A percentile compares a stretch with the other conserved stretches of the same genome.
Evolutionary conservation across 768 basidiomycete species (phyloP).

Genomic region (Suillus alpinus): DNA sequence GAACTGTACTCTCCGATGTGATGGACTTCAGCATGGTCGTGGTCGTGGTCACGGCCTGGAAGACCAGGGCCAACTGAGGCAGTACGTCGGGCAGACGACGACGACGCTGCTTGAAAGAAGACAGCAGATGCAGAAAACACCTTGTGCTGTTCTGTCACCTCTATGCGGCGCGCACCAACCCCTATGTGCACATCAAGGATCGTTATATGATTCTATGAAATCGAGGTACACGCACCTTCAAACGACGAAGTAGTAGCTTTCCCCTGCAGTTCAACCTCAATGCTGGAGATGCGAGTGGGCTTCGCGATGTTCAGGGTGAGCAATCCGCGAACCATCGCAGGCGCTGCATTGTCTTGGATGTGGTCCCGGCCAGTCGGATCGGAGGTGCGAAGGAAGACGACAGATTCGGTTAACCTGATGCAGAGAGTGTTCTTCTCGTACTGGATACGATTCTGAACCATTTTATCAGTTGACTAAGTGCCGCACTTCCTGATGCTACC

Average conservation of each 20-base stretch:
- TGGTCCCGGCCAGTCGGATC: conserved; percentile 41
- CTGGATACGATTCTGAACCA: neutral
- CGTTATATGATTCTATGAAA: neutral
- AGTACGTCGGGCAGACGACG: conserved; percentile 24
- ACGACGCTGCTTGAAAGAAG: conserved; percentile 68
- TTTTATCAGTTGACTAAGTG: neutral
- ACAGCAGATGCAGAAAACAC: conserved; percentile 70
- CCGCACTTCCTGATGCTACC: neutral
- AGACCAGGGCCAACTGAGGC: conserved; percentile 24
- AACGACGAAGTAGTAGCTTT: conserved; percentile 71
- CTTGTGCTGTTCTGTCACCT: conserved; percentile 71
- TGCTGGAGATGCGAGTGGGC: conserved; percentile 81
- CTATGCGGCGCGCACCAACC: conserved; percentile 68
- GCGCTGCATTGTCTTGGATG: conserved; percentile 43
- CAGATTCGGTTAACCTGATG: conserved; percentile 70
- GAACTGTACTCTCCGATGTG: neutral
- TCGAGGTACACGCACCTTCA: conserved; percentile 65
- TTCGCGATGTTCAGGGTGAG: conserved; percentile 65
- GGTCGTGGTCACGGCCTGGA: conserved; percentile 5
- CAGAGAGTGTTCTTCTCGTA: conserved; percentile 40
- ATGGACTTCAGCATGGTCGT: neutral
- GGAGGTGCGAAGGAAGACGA: conserved; percentile 64
- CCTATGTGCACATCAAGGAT: conserved; percentile 25
- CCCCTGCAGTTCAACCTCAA: conserved; percentile 77
- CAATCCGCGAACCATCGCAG: conserved; percentile 63